These are phyloP conservation scores for Amanita muscaria DNA, from an alignment of 768 basidiomycete species.

Conservation along the genomic window DNA sequence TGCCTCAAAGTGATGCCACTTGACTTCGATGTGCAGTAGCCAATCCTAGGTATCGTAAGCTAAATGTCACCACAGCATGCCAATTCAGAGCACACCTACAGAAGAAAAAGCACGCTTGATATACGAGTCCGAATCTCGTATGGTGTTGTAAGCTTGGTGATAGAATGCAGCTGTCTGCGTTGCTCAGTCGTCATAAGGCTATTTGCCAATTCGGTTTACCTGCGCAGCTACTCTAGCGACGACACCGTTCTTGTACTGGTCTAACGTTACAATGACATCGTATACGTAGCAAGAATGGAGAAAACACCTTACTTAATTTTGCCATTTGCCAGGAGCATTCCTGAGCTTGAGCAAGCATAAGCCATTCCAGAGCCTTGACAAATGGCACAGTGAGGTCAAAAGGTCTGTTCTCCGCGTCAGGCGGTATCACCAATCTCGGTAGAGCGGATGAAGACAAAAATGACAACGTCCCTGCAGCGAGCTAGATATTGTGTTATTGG, in stretches of 20 bases:
- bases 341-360: slow-evolving; percentile 92
- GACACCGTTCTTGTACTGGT: slow-evolving; percentile 70
- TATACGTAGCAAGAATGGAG: background rate
- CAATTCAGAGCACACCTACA: slow-evolving; percentile 27
- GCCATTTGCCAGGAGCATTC: slow-evolving; percentile 97
- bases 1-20: slow-evolving; percentile 77
- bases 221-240: slow-evolving; percentile 77
- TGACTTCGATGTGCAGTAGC: slow-evolving; percentile 74
- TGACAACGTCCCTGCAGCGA: slow-evolving; percentile 64
- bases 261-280: slow-evolving; percentile 20
- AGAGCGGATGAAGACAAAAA: slow-evolving; percentile 48
- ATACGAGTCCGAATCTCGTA: slow-evolving; percentile 35
- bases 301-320: slow-evolving; percentile 52
- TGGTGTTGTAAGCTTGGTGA: slow-evolving; percentile 32
- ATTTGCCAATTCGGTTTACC: slow-evolving; percentile 24
- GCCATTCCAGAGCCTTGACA: slow-evolving; percentile 52
- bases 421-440: slow-evolving; percentile 39
- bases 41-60: slow-evolving; percentile 45
- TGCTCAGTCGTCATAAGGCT: slow-evolving; percentile 5
- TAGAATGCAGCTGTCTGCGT: slow-evolving; percentile 59
- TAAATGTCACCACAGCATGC: slow-evolving; percentile 1
- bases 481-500: slow-evolving; percentile 25
- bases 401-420: slow-evolving; percentile 45
- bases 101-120: slow-evolving; percentile 44
- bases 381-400: slow-evolving; percentile 60